These are phyloP conservation scores for Exophiala mesophila DNA, from an alignment of 2,329 filamentous ascomycete genomes.

Conservation along the genomic window DNA sequence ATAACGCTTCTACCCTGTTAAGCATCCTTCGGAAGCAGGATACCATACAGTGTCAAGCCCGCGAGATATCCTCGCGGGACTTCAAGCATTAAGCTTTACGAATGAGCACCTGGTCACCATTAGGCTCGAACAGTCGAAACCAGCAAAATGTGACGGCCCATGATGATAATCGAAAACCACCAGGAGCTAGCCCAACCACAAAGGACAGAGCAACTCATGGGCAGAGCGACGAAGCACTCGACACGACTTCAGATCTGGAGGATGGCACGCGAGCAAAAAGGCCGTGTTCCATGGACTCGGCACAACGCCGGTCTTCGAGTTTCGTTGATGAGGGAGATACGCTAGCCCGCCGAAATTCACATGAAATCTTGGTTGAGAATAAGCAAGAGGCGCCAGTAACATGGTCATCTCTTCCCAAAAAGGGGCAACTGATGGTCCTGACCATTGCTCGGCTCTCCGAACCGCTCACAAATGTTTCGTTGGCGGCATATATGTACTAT, in stretches of 20 bases:
- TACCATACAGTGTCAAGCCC: too few species aligned
- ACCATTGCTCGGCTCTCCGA: slow-evolving; percentile 76
- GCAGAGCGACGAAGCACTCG: neutral
- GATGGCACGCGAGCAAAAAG: neutral
- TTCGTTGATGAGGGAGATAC: slow-evolving; percentile 27
- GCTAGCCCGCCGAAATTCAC: slow-evolving; percentile 8
- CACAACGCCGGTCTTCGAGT: slow-evolving; percentile 23
- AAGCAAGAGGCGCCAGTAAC: slow-evolving; percentile 48
- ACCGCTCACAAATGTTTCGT: slow-evolving; percentile 72
- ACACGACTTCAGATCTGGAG: neutral
- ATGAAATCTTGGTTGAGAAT: slow-evolving; percentile 2
- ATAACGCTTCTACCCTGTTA: too few species aligned
- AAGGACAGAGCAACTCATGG: too few species aligned
- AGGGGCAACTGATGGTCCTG: slow-evolving; percentile 70
- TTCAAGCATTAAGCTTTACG: too few species aligned
- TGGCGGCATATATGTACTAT: slow-evolving; percentile 80
- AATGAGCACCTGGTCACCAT: too few species aligned
- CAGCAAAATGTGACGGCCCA: too few species aligned
- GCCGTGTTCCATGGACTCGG: neutral
- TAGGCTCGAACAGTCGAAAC: too few species aligned
- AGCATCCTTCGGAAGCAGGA: too few species aligned
- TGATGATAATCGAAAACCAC: too few species aligned
- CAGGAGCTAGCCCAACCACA: too few species aligned
- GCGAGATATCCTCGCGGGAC: too few species aligned
- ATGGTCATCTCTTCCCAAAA: slow-evolving; percentile 70